Evolutionary conservation across 306 rosid species (phyloP).

Genomic region (Glycine soja): DNA sequence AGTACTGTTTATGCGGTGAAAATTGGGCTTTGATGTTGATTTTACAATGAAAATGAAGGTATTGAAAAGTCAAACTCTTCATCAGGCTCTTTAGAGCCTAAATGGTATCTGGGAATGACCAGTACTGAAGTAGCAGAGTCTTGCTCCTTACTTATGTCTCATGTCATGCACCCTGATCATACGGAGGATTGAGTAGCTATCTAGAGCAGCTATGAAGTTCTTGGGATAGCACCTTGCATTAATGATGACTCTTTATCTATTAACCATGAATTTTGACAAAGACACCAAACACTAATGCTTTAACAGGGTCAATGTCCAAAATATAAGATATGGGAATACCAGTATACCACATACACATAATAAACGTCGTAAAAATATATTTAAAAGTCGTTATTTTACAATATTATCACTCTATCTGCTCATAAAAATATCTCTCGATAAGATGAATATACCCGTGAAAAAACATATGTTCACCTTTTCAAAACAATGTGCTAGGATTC

Average conservation of each 20-base stretch:
- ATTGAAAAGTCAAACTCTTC: constrained; percentile 36
- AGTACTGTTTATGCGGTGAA: neutral
- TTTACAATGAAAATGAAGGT: constrained; percentile 19
- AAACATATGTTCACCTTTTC: neutral
- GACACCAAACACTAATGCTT: neutral
- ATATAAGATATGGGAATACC: neutral
- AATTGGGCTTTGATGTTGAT: constrained; percentile 35
- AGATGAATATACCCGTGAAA: neutral
- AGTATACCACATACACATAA: neutral
- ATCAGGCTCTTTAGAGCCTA: constrained; percentile 21
- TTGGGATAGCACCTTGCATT: constrained; percentile 26
- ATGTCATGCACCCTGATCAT: constrained; percentile 10
- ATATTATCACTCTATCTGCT: neutral
- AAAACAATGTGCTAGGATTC: neutral
- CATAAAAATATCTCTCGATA: neutral
- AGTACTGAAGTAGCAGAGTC: neutral
- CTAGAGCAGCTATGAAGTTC: constrained; percentile 26
- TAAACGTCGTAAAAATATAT: neutral
- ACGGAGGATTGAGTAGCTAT: constrained; percentile 5
- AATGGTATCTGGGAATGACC: neutral
- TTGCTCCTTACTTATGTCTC: constrained; percentile 10
- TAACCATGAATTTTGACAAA: neutral
- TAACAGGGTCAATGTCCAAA: neutral
- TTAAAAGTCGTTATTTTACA: neutral
- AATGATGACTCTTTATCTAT: constrained; percentile 20